phyloP scores from a whole-genome alignment of 495 filamentous ascomycete genomes.

The Hypomontagnella monticulosa region DNA sequence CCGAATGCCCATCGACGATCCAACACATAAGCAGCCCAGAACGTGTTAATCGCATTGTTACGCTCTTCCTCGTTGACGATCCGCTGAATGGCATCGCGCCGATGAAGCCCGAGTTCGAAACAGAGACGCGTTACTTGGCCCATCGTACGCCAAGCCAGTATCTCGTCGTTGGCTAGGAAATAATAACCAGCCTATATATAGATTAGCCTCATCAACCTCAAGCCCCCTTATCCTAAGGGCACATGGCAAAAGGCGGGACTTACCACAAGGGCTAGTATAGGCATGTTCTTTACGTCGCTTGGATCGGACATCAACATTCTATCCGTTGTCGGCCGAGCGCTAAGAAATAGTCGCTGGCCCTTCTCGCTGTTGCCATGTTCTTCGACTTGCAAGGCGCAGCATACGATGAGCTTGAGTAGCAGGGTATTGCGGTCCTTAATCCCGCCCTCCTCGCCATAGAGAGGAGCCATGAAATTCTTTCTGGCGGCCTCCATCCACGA shows the following conservation, averaged over 20 bases:
- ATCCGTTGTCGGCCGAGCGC: conserved; percentile 73
- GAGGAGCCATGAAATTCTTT: conserved; percentile 38
- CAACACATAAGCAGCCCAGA: conserved; percentile 83
- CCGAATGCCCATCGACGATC: conserved; percentile 85
- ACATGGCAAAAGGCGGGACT: conserved; percentile 13
- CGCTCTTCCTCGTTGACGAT: conserved; percentile 71
- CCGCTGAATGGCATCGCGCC: conserved; percentile 74
- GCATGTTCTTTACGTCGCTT: conserved; percentile 72
- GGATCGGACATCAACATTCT: conserved; percentile 71
- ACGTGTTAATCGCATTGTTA: conserved; percentile 68
- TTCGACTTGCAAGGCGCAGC: conserved; percentile 76
- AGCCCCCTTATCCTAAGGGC: not conserved
- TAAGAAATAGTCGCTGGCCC: conserved; percentile 74
- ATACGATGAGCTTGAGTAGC: conserved; percentile 81
- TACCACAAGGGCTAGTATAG: conserved; percentile 73
- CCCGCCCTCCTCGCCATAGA: conserved; percentile 60
- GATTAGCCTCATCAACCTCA: conserved; percentile 34
- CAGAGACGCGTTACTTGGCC: conserved; percentile 80
- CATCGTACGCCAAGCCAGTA: conserved; percentile 80
- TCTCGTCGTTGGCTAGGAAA: conserved; percentile 83
- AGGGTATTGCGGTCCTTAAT: conserved; percentile 74
- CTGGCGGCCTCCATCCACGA: conserved; percentile 68
- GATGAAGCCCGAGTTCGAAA: conserved; percentile 82
- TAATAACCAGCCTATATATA: conserved; percentile 73
- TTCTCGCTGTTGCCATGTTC: conserved; percentile 78